Conservation (phyloP, 108 stramenopile genomes). For the Nannochloropsis granulata region DNA sequence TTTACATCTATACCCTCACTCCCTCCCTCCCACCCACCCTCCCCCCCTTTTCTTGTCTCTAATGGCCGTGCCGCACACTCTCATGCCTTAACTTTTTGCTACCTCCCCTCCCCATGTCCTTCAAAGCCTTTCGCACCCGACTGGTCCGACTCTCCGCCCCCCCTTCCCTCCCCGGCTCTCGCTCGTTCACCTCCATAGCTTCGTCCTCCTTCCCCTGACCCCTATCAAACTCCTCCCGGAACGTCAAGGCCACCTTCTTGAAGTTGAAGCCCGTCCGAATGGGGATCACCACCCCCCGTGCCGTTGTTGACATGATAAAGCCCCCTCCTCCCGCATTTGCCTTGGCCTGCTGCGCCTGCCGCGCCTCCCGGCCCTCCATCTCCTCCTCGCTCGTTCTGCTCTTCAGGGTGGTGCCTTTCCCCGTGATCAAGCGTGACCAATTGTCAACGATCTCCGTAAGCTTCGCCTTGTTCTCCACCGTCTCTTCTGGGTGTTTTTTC, state of each 20-base stretch:
- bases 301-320: not conserved
- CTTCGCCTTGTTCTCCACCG: not conserved
- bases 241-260: not conserved
- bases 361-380: not conserved
- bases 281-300: not conserved
- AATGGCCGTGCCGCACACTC: not conserved
- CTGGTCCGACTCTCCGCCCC: not conserved
- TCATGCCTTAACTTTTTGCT: not conserved
- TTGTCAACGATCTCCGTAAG: not conserved
- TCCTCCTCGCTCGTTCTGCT: not conserved
- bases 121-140: not conserved
- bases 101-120: not conserved
- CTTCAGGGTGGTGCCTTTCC: not conserved
- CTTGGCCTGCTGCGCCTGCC: not conserved
- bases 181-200: not conserved
- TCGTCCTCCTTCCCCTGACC: not conserved
- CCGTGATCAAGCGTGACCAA: not conserved
- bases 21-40: not conserved
- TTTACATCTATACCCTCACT: too few relatives aligned
- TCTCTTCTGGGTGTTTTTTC: not conserved
- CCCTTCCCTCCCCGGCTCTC: not conserved
- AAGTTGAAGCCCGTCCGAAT: not conserved
- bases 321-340: not conserved
- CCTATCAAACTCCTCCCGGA: not conserved
- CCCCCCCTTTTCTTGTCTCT: not conserved